A percentile compares a stretch with the other conserved stretches of the same genome.
Conservation (phyloP, 306 rosid genomes). For the Prunus kanzakura region DNA sequence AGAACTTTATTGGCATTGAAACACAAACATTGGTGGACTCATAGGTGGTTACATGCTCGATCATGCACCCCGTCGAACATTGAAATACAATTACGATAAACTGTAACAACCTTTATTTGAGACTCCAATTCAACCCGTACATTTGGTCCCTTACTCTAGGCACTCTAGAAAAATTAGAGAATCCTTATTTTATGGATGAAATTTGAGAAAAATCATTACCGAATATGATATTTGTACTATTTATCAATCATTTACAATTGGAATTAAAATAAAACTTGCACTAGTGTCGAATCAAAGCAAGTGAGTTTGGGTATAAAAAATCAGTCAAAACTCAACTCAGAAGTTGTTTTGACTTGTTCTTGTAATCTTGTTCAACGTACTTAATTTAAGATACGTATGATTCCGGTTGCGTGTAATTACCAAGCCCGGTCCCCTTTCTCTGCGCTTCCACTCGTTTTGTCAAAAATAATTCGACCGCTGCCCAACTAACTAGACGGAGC, state of each 20-base stretch:
- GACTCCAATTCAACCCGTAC: conserved; percentile 95
- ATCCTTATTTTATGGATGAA: no score
- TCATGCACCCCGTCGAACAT: conserved; percentile 42
- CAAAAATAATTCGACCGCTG: not conserved
- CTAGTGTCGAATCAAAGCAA: no score
- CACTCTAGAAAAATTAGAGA: conserved; percentile 33
- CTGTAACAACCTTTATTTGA: no score
- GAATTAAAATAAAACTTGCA: no score
- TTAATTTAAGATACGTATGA: not conserved
- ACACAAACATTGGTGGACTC: conserved; percentile 81
- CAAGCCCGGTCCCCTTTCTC: not conserved
- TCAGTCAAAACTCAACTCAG: not conserved
- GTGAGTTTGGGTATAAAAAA: not conserved
- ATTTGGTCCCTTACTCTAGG: conserved; percentile 63
- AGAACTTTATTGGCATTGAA: not conserved
- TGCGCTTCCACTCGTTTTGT: no score
- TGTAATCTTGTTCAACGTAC: not conserved
- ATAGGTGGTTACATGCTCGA: conserved; percentile 96
- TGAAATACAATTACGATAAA: no score
- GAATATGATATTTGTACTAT: no score
- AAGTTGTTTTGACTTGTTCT: not conserved
- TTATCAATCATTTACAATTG: no score
- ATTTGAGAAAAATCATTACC: no score
- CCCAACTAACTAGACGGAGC: not conserved
- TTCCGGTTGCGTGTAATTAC: not conserved